Evolutionary conservation across 257 asterid species (phyloP).

Genomic region (Thymus quinquecostatus): DNA sequence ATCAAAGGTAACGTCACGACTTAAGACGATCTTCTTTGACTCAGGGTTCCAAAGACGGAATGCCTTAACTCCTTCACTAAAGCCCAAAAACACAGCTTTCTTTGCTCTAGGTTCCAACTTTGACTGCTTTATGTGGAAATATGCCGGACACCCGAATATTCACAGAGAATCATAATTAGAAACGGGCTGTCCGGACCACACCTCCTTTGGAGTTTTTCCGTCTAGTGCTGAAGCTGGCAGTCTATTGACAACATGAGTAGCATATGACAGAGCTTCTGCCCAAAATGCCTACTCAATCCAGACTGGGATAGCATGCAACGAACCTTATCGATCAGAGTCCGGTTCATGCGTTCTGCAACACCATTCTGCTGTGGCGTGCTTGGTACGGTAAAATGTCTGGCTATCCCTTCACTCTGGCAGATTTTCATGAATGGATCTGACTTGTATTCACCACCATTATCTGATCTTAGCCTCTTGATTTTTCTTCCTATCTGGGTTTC

Average conservation of each 20-base stretch:
- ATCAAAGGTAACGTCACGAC: conserved; percentile 1
- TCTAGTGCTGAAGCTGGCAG: conserved; percentile 2
- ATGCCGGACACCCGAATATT: conserved; percentile 11
- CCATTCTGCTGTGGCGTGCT: not conserved
- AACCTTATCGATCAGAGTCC: not conserved
- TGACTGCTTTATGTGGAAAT: not conserved
- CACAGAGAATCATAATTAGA: not conserved
- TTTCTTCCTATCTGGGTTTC: not conserved
- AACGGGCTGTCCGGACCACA: not conserved
- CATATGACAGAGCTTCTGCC: not conserved
- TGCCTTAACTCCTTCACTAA: not conserved
- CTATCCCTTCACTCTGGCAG: not conserved
- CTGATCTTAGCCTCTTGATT: not conserved
- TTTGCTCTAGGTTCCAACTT: not conserved
- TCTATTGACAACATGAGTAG: not conserved
- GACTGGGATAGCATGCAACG: conserved; percentile 14
- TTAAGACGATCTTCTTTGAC: not conserved
- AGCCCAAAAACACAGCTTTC: not conserved
- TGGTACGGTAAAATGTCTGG: not conserved
- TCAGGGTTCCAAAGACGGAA: not conserved
- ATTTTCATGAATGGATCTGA: not conserved
- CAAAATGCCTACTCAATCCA: not conserved
- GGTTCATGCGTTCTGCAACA: conserved; percentile 9
- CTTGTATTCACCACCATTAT: not conserved
- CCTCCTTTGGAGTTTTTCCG: not conserved